Conservation (phyloP, 345 rosid species). For the Eucalyptus sp. region DNA sequence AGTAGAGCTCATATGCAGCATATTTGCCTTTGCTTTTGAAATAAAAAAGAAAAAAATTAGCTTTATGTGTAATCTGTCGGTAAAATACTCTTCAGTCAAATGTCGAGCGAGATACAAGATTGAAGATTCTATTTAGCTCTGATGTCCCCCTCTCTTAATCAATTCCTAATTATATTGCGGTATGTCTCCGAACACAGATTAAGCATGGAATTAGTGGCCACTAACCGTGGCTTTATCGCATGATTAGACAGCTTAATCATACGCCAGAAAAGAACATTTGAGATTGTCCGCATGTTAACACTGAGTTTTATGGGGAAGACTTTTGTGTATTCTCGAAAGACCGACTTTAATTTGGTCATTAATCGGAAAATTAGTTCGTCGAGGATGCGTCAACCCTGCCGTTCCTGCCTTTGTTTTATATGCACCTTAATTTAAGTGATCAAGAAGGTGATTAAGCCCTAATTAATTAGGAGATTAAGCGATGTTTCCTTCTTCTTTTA, state of each 20-base stretch:
- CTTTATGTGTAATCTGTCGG: background rate
- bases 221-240: background rate
- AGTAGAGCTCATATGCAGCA: background rate
- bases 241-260: background rate
- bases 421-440: background rate
- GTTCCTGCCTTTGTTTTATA: background rate
- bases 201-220: background rate
- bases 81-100: background rate
- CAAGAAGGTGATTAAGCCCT: background rate
- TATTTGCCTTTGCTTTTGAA: background rate
- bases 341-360: background rate
- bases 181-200: background rate
- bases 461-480: background rate
- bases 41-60: background rate
- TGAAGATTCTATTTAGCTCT: background rate
- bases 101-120: background rate
- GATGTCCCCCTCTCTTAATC: background rate
- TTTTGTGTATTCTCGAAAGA: too few species aligned
- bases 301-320: too few species aligned
- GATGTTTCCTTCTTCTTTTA: background rate
- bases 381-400: background rate
- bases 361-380: background rate
- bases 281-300: background rate
- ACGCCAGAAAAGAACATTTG: background rate
- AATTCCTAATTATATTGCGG: background rate